Evolutionary conservation across 108 stramenopile genomes (phyloP), one percentile per base, ranked within the genome.

Genomic region (Nitzschia sp.): DNA sequence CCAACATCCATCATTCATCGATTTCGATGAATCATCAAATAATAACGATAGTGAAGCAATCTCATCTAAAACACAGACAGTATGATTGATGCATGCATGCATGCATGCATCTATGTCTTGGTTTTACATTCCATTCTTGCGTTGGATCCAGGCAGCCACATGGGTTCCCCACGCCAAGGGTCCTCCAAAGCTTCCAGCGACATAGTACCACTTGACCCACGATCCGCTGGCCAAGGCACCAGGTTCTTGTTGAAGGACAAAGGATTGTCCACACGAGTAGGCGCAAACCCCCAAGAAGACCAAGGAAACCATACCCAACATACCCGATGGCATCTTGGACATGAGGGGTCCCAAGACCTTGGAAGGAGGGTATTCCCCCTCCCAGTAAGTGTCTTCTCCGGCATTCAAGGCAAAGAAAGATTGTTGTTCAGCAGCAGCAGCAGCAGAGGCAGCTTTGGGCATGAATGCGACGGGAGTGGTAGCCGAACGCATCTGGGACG

Each of bases 111-210:
- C n/a, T n/a, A n/a, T n/a, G n/a, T n/a, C n/a, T n/a, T n/a, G n/a
- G n/a, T n/a, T 85, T 93, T 93, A 95, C 91, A 88, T 91, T 53
- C 94, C 94, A 56, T 95, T 95, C 84, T 93, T 87, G 81, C 94
- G 89, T 73, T 95, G 94, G 69, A 95, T 95, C 94, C 94, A 95
- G 63, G 79, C 71, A 33, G 94, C 94, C 56, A 95, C 94, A 62
- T 95, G 94, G 34, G 90, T 91, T 53, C 94, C 94, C 94, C 94
- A 95, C 13, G 94, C 91, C 58, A 95, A 68, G 17, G 94, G 94
- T 69, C 94, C 94, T 44, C 87, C 88, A 48, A 91, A 85, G 54
- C 78, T 77, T 59, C 83, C 88, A 64, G 90, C 78, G 48, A 95
- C 82, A 66, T 93, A 93, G 76, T 95, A 88, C 90, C 90, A 91